phyloP scores from a whole-genome alignment of 2,329 filamentous ascomycete genomes.

The Pseudogymnoascus sp. region DNA sequence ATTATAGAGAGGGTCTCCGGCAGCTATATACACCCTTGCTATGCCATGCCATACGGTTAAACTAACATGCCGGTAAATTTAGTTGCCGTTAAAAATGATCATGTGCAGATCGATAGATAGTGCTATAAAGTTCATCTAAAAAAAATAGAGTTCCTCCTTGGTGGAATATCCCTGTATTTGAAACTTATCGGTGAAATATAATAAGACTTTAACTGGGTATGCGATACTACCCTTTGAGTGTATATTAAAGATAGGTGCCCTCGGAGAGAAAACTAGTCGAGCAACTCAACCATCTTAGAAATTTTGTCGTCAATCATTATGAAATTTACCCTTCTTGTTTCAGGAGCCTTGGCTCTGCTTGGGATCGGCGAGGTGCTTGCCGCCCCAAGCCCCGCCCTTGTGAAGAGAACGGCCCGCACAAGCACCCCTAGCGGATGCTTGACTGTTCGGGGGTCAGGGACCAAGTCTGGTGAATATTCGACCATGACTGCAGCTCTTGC shows the following conservation, averaged over 20 bases:
- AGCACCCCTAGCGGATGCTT: conserved; percentile 14
- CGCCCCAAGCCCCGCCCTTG: background rate
- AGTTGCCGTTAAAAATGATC: background rate
- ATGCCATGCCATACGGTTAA: background rate
- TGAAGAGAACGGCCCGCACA: conserved; percentile 11
- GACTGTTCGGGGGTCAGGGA: conserved; percentile 11
- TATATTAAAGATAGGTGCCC: conserved; percentile 1
- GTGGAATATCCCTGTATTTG: background rate
- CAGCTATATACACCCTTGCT: conserved; percentile 1
- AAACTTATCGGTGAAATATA: conserved; percentile 2
- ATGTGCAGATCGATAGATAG: background rate
- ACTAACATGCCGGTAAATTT: background rate
- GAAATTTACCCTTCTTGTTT: conserved; percentile 5
- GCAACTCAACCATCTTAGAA: background rate
- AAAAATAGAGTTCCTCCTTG: background rate
- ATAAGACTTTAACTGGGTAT: background rate
- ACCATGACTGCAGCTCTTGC: conserved; percentile 13
- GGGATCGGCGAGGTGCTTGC: conserved; percentile 1
- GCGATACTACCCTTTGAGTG: background rate
- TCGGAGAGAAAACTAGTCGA: background rate
- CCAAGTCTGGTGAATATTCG: conserved; percentile 13
- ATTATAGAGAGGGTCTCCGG: background rate
- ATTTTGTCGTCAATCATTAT: background rate
- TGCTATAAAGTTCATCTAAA: background rate
- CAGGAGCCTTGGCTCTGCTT: background rate